These are phyloP conservation scores for Volvox africanus DNA, from an alignment of 139 green algal species.

Conservation along the genomic window DNA sequence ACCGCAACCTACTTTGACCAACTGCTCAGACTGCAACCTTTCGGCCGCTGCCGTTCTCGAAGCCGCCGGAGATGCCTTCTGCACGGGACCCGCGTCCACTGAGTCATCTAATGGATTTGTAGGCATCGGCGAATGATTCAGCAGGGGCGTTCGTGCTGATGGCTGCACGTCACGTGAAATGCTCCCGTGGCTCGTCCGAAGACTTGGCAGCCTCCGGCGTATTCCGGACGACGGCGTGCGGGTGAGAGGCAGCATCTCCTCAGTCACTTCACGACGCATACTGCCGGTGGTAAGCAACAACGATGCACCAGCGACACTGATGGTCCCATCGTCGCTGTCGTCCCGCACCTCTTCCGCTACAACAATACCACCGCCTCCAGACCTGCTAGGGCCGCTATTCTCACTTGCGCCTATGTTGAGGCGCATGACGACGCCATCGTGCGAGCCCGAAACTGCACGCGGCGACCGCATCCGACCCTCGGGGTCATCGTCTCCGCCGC, in stretches of 20 bases:
- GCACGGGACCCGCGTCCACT: neutral
- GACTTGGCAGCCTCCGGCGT: neutral
- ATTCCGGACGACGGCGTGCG: neutral
- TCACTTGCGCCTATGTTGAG: neutral
- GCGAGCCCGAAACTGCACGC: neutral
- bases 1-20: too few relatives aligned
- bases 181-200: neutral
- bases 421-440: neutral
- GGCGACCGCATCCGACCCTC: neutral
- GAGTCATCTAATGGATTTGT: neutral
- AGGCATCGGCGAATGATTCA: neutral
- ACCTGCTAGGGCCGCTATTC: neutral
- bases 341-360: neutral
- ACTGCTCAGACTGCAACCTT: neutral
- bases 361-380: neutral
- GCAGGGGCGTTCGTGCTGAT: neutral
- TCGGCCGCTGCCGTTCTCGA: neutral
- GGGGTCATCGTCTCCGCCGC: neutral
- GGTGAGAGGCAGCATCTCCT: constrained; percentile 30
- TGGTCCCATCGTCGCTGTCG: neutral
- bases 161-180: neutral
- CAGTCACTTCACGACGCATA: neutral
- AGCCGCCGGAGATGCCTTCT: neutral
- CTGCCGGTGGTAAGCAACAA: neutral
- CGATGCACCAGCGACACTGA: too few relatives aligned